Evolutionary conservation across 108 stramenopile genomes (phyloP).

Genomic region (Skeletonema potamos): DNA sequence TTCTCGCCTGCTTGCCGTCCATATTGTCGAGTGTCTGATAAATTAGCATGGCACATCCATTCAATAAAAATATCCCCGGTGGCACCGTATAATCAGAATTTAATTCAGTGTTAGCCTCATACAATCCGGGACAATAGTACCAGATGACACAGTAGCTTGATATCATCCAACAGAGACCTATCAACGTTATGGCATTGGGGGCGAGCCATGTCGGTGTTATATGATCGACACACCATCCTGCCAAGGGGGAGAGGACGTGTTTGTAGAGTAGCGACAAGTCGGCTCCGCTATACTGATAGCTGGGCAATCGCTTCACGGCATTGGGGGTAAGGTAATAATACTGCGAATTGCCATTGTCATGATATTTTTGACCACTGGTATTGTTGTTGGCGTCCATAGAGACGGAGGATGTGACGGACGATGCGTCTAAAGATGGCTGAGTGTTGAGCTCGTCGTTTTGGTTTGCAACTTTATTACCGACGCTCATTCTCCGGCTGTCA

Average conservation of each 20-base stretch:
- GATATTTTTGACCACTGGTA: background rate
- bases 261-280: slow-evolving; percentile 79
- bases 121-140: slow-evolving; percentile 61
- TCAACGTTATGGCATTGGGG: slow-evolving; percentile 89
- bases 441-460: background rate
- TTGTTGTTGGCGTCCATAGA: background rate
- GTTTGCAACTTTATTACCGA: background rate
- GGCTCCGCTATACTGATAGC: slow-evolving; percentile 76
- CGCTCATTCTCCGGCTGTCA: background rate
- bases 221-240: slow-evolving; percentile 69
- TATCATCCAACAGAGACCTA: slow-evolving; percentile 83
- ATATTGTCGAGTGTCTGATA: slow-evolving; percentile 98
- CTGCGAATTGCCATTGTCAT: background rate
- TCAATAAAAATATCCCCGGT: slow-evolving; percentile 80
- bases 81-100: slow-evolving; percentile 43
- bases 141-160: slow-evolving; percentile 68
- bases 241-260: slow-evolving; percentile 83
- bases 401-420: background rate
- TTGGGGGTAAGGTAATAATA: slow-evolving; percentile 54
- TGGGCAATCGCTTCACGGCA: slow-evolving; percentile 48
- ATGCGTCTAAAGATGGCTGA: background rate
- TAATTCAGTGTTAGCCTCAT: slow-evolving; percentile 41
- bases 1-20: slow-evolving; percentile 97
- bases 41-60: slow-evolving; percentile 85
- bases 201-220: slow-evolving; percentile 78